Evolutionary conservation across 208 protist species (phyloP).

Genomic region (Wallacemonas rigidus): DNA sequence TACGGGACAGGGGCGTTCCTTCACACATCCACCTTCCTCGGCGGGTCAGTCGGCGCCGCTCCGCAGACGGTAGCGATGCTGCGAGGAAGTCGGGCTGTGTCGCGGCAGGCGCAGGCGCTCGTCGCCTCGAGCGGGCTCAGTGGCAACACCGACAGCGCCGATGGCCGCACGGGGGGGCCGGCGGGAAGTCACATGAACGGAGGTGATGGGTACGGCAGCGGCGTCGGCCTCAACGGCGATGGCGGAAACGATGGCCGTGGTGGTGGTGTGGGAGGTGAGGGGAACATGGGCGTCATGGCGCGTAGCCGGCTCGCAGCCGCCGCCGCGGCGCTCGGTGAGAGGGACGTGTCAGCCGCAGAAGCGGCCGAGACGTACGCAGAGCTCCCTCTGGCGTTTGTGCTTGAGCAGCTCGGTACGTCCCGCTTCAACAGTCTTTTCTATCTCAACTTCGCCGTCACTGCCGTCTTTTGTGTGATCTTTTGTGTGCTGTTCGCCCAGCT

Average conservation of each 20-base stretch:
- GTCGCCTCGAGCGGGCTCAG: not conserved
- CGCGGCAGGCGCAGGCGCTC: conserved; percentile 4
- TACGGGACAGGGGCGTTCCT: conserved; percentile 2
- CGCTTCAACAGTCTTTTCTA: conserved; percentile 43
- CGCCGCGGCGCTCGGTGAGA: not conserved
- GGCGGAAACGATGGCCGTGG: not conserved
- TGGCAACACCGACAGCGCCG: not conserved
- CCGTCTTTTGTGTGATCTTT: conserved; percentile 20
- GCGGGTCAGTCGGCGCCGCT: not conserved
- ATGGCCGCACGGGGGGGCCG: no score
- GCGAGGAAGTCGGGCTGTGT: conserved; percentile 1
- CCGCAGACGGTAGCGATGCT: conserved; percentile 17
- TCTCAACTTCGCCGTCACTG: conserved; percentile 26
- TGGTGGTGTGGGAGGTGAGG: not conserved
- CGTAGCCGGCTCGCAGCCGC: conserved; percentile 7
- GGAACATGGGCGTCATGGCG: not conserved
- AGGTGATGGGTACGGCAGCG: not conserved
- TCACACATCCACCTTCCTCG: conserved; percentile 1
- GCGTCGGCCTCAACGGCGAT: not conserved
- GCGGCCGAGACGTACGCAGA: conserved; percentile 34
- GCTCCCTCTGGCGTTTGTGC: conserved; percentile 44
- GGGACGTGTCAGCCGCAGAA: conserved; percentile 26
- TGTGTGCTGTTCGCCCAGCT: conserved; percentile 20
- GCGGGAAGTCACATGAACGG: not conserved
- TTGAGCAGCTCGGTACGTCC: conserved; percentile 25